Evolutionary conservation across 1,284 basidiomycete species (phyloP).

Genomic region (Sporisorium iseilematis-ciliati): DNA sequence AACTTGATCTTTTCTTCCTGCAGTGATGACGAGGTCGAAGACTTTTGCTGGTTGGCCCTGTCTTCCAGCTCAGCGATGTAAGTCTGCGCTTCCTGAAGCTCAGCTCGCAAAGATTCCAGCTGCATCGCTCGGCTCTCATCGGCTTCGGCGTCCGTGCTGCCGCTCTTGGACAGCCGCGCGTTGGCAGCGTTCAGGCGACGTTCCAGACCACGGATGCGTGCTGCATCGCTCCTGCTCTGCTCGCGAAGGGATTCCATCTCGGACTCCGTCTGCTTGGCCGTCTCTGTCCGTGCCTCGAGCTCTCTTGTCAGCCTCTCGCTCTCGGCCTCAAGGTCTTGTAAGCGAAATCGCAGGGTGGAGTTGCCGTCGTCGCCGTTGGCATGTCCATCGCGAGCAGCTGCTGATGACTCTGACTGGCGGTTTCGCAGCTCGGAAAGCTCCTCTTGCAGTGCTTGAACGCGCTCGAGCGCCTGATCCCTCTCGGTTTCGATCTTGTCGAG

Average conservation of each 20-base stretch:
- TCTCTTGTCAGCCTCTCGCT: slow-evolving; percentile 3
- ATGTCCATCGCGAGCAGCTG: neutral
- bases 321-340: slow-evolving; percentile 29
- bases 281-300: slow-evolving; percentile 13
- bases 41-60: slow-evolving; percentile 9
- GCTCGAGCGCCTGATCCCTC: slow-evolving; percentile 42
- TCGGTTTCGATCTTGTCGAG: slow-evolving; percentile 48
- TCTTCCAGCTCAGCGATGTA: slow-evolving; percentile 32
- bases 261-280: neutral
- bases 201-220: slow-evolving; percentile 32
- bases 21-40: slow-evolving; percentile 9
- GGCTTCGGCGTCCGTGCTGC: neutral
- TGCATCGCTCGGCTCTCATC: slow-evolving; percentile 15
- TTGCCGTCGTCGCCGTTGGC: slow-evolving; percentile 1
- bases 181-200: slow-evolving; percentile 30
- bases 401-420: neutral
- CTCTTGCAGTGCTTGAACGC: slow-evolving; percentile 17
- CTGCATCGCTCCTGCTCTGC: slow-evolving; percentile 24
- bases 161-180: slow-evolving; percentile 23
- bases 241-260: slow-evolving; percentile 28
- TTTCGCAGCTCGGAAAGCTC: slow-evolving; percentile 15
- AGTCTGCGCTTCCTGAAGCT: slow-evolving; percentile 26
- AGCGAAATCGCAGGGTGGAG: slow-evolving; percentile 11
- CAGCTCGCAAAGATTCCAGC: slow-evolving; percentile 13
- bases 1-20: slow-evolving; percentile 33